Evolutionary conservation across 75 land plant species (phyloP).

Genomic region (Selaginella moellendorffii): DNA sequence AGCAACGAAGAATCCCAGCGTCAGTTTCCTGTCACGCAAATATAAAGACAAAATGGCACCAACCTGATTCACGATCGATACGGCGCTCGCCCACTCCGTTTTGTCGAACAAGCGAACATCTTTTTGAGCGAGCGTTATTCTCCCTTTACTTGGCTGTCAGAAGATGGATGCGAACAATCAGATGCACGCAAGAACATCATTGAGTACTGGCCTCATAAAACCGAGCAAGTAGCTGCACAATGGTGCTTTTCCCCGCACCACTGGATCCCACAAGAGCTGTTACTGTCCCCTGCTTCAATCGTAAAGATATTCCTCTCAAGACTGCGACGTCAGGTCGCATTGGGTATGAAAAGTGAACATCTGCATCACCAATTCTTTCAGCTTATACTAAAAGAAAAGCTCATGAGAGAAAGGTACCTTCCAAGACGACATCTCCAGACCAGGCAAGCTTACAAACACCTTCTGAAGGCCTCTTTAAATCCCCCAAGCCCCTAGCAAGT

Average conservation of each 20-base stretch:
- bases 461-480: neutral
- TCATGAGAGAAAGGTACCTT: neutral
- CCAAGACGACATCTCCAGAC: conserved; percentile 4
- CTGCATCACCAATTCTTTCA: conserved; percentile 41
- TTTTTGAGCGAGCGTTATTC: conserved; percentile 65
- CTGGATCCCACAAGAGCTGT: conserved; percentile 95
- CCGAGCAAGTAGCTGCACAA: conserved; percentile 91
- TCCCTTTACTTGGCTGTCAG: conserved; percentile 81
- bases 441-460: conserved; percentile 1
- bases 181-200: neutral
- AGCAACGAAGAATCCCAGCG: no score
- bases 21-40: no score
- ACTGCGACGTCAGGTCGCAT: conserved; percentile 71
- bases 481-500: neutral
- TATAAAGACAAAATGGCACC: no score
- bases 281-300: conserved; percentile 57
- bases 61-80: conserved; percentile 97
- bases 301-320: conserved; percentile 51
- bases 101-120: conserved; percentile 93
- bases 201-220: conserved; percentile 81
- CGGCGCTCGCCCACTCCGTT: conserved; percentile 84
- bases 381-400: no score
- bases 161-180: no score
- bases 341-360: conserved; percentile 87
- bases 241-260: conserved; percentile 98